A percentile compares a stretch with the other conserved stretches of the same genome.
Conservation (phyloP, 306 rosid genomes). For the Arachis hypogaea region DNA sequence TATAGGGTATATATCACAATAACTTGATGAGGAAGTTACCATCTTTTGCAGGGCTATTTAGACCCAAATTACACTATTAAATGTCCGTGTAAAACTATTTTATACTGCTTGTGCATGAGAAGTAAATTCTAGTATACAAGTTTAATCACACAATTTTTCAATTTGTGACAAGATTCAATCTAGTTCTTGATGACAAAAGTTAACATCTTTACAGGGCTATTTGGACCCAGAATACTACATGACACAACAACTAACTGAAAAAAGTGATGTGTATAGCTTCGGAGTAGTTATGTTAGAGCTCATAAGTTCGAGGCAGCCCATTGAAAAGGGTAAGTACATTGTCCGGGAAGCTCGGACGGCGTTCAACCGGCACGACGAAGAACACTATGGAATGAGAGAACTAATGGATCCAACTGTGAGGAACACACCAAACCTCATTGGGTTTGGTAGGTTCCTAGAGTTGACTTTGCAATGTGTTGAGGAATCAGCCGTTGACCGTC, state of each 20-base stretch:
- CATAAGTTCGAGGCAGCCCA: slow-evolving; percentile 77
- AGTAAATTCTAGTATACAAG: no score
- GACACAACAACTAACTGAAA: slow-evolving; percentile 89
- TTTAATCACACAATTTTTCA: no score
- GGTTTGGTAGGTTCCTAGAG: slow-evolving; percentile 76
- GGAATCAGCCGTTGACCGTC: slow-evolving; percentile 82
- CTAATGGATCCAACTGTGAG: slow-evolving; percentile 67
- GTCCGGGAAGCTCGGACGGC: slow-evolving; percentile 66
- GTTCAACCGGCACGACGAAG: slow-evolving; percentile 62
- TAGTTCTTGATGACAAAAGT: neutral
- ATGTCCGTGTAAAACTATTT: no score
- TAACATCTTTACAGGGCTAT: slow-evolving; percentile 69
- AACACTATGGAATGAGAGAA: slow-evolving; percentile 65
- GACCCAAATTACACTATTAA: no score
- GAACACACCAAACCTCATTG: slow-evolving; percentile 55
- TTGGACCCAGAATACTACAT: slow-evolving; percentile 93
- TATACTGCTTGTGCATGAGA: no score
- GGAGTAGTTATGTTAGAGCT: slow-evolving; percentile 94
- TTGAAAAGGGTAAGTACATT: slow-evolving; percentile 84
- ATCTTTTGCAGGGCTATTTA: no score
- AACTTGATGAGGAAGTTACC: no score
- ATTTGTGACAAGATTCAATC: no score
- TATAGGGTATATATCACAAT: no score
- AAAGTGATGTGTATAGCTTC: slow-evolving; percentile 90
- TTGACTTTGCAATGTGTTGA: slow-evolving; percentile 85